Evolutionary conservation across 108 stramenopile species (phyloP), one percentile per base, ranked within the genome.

Genomic region (Nitzschia sp.): DNA sequence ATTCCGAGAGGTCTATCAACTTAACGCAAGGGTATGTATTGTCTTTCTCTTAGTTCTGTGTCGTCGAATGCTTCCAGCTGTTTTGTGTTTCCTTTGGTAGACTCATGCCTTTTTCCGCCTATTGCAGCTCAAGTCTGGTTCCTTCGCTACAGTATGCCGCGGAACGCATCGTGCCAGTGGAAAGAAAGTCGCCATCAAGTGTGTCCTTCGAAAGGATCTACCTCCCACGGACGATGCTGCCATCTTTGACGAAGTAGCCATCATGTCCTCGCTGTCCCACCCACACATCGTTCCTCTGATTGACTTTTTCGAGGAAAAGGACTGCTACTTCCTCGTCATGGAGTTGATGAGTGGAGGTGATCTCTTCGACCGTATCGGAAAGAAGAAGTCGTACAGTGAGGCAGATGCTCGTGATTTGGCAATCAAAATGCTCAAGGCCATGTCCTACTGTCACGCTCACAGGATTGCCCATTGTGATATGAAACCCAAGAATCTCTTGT

Each of bases 341-440:
- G 93, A 94, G 65, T 86, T 92, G 50, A 88, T 93, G 83, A 70
- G 74, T 25, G 96, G 96, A 46, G 96, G 96, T 12, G 95, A 96
- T 79, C 82, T 96, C 57, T 96, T 93, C 61, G 95, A 96, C 73
- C 70, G 95, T 41, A 91, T 96, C 53, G 92, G 90, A 39, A 73
- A 84, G 61, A 85, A 85, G 62, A 93, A 92, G 58, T 80, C 77
- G 5, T 97, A 93, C 73, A 75, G 73, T 26, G 95, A 94, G 68
- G 84, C 78, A 3, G 94, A 94, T 65, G 94, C 96, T 22, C 77
- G 92, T 21, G 87, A 92, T 53, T 69, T 97, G 0, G 80, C 87
- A 11, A 57, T 80, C 39, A 92, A 90, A 12, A 81, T 96, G 82
- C 66, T 94, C 25, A 77, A 86, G 65, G 75, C 86, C 14, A 73